Evolutionary conservation across 2,329 filamentous ascomycete genomes (phyloP).

Genomic region (Malbranchea zuffiana): DNA sequence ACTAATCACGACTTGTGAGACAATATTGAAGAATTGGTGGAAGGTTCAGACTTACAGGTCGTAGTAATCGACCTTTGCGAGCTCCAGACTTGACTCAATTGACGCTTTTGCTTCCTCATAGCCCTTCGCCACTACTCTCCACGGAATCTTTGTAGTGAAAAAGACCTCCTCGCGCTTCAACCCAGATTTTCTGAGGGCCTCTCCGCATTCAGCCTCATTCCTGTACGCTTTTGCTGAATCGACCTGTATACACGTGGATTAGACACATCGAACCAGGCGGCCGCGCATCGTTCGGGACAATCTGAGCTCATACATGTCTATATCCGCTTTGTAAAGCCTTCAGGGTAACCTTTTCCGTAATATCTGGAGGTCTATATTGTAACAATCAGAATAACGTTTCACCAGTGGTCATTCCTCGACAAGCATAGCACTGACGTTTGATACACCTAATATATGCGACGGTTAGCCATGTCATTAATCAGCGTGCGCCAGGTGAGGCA

Average conservation of each 20-base stretch:
- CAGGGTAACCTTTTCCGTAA: conserved; percentile 47
- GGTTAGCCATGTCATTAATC: conserved; percentile 11
- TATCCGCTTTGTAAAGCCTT: conserved; percentile 49
- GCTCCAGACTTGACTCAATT: conserved; percentile 52
- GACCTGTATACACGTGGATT: conserved; percentile 31
- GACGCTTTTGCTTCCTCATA: conserved; percentile 56
- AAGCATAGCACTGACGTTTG: conserved; percentile 25
- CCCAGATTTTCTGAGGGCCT: conserved; percentile 42
- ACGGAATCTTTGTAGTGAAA: conserved; percentile 52
- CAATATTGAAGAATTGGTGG: background rate
- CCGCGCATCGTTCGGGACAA: too few species aligned
- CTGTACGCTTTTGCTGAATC: conserved; percentile 49
- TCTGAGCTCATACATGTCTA: conserved; percentile 38
- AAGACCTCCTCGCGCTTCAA: conserved; percentile 48
- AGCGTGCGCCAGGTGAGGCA: too few species aligned
- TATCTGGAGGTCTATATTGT: conserved; percentile 41
- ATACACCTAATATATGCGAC: conserved; percentile 24
- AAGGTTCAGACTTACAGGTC: conserved; percentile 44
- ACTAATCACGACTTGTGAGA: conserved; percentile 16
- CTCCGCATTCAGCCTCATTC: conserved; percentile 47
- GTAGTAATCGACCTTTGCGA: conserved; percentile 54
- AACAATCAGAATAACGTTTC: background rate
- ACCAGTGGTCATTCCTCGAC: background rate
- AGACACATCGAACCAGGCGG: conserved; percentile 6
- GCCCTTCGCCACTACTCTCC: conserved; percentile 38